Base-by-base conservation (phyloP, 768 basidiomycete genomes). In the Tephrocybe sp. region DNA sequence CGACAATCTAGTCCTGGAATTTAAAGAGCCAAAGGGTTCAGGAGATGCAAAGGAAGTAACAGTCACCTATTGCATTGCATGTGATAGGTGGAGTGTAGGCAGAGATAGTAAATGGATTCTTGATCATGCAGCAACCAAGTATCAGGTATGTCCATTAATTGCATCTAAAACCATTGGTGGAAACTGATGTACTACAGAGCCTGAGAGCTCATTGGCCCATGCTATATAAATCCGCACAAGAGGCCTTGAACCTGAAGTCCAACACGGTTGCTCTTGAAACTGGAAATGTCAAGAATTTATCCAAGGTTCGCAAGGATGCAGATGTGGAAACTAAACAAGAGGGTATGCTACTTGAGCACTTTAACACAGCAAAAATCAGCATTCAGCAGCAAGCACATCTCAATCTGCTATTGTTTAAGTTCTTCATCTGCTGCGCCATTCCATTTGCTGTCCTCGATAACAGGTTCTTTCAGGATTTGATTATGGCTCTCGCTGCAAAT, bases 391-490 rank as follows among this genome's bases (percentile, higher is more conserved):
- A 44, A 28, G 42, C 42, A 28, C 13, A 44, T 15, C 27, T 44
- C n/a, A n/a, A 44, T 31, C 18, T 30, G 26, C 31, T 30, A 18
- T 27, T 44, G 13, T 21, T 44, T n/a, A 16, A 31, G 13, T 44
- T 44, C 42, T 30, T 44, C 25, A 44, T 28, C 27, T 44, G 42
- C n/a, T 44, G 42, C 24, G 24, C 40, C 8, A 41, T 41, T 30
- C 27, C 42, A 44, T 44, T 30, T 44, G 15, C 27, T 8, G 15
- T 44, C 42, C 42, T 44, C n/a, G 26, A 44, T 24, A 44, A 21
- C 31, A 27, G 16, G n/a, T 16, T 44, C 30, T 44, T 44, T 24
- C 21, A 28, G 27, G 32, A 34, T n/a, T n/a, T 34, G 11, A 9
- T 9, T 15, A n/a, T n/a, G 11, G 32, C 6, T 12, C 32, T 34